phyloP scores from a whole-genome alignment of 805 yeast genomes.

The Wickerhamiella musiphila region DNA sequence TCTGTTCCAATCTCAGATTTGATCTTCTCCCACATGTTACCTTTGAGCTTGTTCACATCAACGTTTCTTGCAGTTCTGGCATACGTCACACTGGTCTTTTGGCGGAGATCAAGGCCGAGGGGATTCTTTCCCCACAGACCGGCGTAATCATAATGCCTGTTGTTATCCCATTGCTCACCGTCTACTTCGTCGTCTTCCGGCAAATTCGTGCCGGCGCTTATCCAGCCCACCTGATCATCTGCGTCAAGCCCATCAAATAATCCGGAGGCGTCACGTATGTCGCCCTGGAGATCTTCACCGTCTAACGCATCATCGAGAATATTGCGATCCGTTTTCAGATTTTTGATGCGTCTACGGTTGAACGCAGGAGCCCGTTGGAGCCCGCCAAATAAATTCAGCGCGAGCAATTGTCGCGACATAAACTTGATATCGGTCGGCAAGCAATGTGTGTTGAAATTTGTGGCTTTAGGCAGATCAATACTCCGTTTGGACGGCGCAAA shows the following conservation, averaged over 20 bases:
- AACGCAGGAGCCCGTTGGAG: slow-evolving; percentile 13
- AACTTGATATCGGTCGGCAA: slow-evolving; percentile 63
- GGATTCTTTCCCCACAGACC: slow-evolving; percentile 8
- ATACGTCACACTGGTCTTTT: slow-evolving; percentile 28
- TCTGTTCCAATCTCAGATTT: slow-evolving; percentile 24
- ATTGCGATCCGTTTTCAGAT: too few species aligned
- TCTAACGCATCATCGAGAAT: too few species aligned
- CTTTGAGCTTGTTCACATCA: slow-evolving; percentile 55
- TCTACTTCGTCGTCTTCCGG: too few species aligned
- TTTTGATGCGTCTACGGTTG: too few species aligned
- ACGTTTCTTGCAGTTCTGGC: slow-evolving; percentile 65
- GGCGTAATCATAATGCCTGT: too few species aligned
- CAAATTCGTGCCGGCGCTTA: too few species aligned
- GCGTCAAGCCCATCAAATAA: too few species aligned
- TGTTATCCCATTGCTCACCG: too few species aligned
- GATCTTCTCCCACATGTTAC: slow-evolving; percentile 50
- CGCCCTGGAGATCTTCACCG: too few species aligned
- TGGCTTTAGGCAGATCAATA: slow-evolving; percentile 14
- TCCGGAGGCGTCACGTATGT: too few species aligned
- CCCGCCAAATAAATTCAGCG: slow-evolving; percentile 50
- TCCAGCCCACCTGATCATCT: too few species aligned
- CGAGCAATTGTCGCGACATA: slow-evolving; percentile 48
- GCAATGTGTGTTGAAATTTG: slow-evolving; percentile 26
- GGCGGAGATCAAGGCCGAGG: slow-evolving; percentile 1
- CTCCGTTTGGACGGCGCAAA: slow-evolving; percentile 24